phyloP scores from a whole-genome alignment of 208 protist species.

The Crithidia mellificae region DNA sequence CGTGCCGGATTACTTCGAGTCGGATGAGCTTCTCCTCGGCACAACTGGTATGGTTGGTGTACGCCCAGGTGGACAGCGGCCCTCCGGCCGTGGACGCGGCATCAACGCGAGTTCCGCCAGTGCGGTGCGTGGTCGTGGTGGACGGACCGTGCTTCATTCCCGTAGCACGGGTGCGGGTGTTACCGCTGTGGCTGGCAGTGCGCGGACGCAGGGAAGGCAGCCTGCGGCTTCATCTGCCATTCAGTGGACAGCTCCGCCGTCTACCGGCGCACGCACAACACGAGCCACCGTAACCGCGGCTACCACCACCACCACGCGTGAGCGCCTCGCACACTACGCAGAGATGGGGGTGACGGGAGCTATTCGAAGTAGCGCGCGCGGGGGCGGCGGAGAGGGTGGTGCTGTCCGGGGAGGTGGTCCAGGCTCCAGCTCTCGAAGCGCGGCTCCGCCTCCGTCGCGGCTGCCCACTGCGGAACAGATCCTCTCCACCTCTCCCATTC shows the following conservation, averaged over 20 bases:
- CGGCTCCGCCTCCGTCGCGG: not conserved
- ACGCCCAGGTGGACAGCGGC: not conserved
- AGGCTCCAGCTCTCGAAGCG: not conserved
- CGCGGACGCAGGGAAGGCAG: too few relatives aligned
- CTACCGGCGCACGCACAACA: not conserved
- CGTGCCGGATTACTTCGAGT: conserved; percentile 18
- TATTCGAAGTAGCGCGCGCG: too few relatives aligned
- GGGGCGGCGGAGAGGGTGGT: too few relatives aligned
- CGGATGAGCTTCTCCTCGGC: not conserved
- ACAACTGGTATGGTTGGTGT: not conserved
- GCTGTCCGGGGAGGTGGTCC: not conserved
- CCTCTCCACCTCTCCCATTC: conserved; percentile 2
- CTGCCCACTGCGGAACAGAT: not conserved
- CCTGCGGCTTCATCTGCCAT: too few relatives aligned
- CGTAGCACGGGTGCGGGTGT: too few relatives aligned
- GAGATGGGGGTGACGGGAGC: not conserved
- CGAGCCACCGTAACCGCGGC: not conserved
- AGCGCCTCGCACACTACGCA: not conserved
- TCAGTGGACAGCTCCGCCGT: not conserved
- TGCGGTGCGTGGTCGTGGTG: not conserved
- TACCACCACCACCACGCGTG: not conserved
- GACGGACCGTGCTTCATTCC: too few relatives aligned
- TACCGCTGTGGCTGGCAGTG: too few relatives aligned
- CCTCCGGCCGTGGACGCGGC: not conserved
- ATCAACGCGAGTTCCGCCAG: not conserved